These are phyloP conservation scores for Colletotrichum euphorbiae DNA, from an alignment of 2,329 filamentous ascomycete species.

Conservation along the genomic window DNA sequence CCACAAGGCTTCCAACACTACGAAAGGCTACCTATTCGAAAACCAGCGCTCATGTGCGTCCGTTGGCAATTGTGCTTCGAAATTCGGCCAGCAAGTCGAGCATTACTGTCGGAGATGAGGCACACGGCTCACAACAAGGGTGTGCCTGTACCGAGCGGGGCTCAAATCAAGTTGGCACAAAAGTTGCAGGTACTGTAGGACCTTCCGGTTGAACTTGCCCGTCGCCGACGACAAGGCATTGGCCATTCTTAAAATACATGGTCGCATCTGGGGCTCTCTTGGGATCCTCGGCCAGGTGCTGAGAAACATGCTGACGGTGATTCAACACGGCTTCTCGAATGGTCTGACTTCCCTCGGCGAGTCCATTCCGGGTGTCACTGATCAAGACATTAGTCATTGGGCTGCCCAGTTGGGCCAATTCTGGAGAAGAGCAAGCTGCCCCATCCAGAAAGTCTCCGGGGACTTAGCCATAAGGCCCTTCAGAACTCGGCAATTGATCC, in stretches of 20 bases:
- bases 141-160: slow-evolving; percentile 28
- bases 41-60: not conserved
- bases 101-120: slow-evolving; percentile 55
- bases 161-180: slow-evolving; percentile 16
- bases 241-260: slow-evolving; percentile 2
- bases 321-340: not conserved
- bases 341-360: slow-evolving; percentile 5
- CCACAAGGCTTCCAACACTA: not conserved
- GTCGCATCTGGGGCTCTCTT: not conserved
- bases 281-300: not conserved
- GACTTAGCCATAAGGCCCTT: slow-evolving; percentile 14
- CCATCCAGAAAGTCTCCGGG: slow-evolving; percentile 27
- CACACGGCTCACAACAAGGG: slow-evolving; percentile 44
- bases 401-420: slow-evolving; percentile 20
- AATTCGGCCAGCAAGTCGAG: slow-evolving; percentile 28
- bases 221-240: not conserved
- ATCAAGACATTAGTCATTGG: slow-evolving; percentile 5
- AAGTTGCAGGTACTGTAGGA: not conserved
- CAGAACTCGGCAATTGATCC: slow-evolving; percentile 22
- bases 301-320: slow-evolving; percentile 1
- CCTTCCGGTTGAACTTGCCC: slow-evolving; percentile 9
- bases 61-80: not conserved
- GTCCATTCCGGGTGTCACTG: slow-evolving; percentile 9
- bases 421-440: slow-evolving; percentile 31
- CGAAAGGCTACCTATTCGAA: not conserved